A percentile compares a stretch with the other conserved stretches of the same genome.
phyloP scores from a whole-genome alignment of 148 eudicot genomes.

The Chenopodium berlandieri region DNA sequence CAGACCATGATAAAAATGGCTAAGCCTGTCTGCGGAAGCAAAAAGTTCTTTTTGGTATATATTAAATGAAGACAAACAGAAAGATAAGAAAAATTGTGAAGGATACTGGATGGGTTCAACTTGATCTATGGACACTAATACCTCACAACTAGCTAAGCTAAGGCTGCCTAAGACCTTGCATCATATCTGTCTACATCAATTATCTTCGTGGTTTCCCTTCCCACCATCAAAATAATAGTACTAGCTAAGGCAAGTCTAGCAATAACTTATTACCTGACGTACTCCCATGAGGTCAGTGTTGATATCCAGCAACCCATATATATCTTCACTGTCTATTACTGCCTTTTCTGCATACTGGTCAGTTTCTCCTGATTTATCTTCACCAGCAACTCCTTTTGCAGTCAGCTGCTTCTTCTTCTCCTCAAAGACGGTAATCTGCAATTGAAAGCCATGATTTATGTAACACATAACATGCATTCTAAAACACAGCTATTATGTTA shows the following conservation, averaged over 20 bases:
- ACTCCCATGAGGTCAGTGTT: conserved; percentile 21
- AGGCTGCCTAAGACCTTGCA: background rate
- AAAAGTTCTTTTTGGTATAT: background rate
- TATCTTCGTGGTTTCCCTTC: background rate
- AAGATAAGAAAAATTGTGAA: background rate
- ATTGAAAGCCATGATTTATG: background rate
- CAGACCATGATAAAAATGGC: too few relatives aligned
- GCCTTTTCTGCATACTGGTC: conserved; percentile 19
- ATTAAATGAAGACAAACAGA: background rate
- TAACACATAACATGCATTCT: background rate
- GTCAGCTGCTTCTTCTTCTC: conserved; percentile 34
- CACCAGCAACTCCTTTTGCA: conserved; percentile 24
- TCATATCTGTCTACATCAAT: background rate
- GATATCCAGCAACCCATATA: conserved; percentile 36
- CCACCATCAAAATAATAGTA: background rate
- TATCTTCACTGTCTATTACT: conserved; percentile 25
- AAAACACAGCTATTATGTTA: background rate
- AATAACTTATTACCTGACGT: conserved; percentile 25
- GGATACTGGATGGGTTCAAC: background rate
- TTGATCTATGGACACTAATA: background rate
- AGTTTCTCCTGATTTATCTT: conserved; percentile 23
- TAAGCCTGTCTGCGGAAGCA: background rate
- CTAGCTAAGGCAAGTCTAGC: background rate
- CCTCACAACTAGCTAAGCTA: background rate
- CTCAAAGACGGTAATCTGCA: conserved; percentile 43